Evolutionary conservation across 208 protist genomes (phyloP).

Genomic region (Hexamita inflata): DNA sequence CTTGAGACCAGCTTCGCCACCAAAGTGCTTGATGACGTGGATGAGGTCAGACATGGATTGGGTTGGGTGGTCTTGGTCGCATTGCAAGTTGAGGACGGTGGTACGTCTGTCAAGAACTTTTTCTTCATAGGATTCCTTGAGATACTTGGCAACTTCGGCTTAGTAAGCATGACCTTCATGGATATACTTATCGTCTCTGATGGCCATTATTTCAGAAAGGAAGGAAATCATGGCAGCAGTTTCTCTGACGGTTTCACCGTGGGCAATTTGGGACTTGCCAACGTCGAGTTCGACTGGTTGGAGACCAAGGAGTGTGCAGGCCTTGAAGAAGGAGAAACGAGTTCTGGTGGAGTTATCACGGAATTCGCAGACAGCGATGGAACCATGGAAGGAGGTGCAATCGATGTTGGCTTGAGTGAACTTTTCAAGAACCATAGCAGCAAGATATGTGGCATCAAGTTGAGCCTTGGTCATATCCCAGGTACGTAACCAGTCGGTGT

Average conservation of each 20-base stretch:
- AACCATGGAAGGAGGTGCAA: not conserved
- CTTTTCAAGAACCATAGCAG: not conserved
- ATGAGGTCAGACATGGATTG: conserved; percentile 39
- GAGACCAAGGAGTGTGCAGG: conserved; percentile 33
- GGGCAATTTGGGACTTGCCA: conserved; percentile 40
- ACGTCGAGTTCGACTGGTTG: conserved; percentile 28
- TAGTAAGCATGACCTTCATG: conserved; percentile 36
- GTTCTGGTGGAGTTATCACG: conserved; percentile 38
- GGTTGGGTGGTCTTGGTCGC: conserved; percentile 42
- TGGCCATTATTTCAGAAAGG: conserved; percentile 36
- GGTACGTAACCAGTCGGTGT: conserved; percentile 6
- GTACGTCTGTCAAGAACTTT: conserved; percentile 32
- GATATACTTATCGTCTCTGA: conserved; percentile 41
- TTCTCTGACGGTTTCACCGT: conserved; percentile 41
- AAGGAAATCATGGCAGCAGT: conserved; percentile 44
- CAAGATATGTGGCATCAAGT: not conserved
- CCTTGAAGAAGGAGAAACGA: conserved; percentile 36
- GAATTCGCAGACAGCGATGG: conserved; percentile 24
- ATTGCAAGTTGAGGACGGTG: conserved; percentile 39
- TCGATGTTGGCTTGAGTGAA: not conserved
- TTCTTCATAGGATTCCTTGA: conserved; percentile 26
- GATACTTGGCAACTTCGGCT: conserved; percentile 29
- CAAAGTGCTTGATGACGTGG: conserved; percentile 37
- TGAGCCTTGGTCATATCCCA: conserved; percentile 15
- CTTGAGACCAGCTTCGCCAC: conserved; percentile 29